phyloP scores from a whole-genome alignment of 306 rosid genomes.

The Calophaca sinica region DNA sequence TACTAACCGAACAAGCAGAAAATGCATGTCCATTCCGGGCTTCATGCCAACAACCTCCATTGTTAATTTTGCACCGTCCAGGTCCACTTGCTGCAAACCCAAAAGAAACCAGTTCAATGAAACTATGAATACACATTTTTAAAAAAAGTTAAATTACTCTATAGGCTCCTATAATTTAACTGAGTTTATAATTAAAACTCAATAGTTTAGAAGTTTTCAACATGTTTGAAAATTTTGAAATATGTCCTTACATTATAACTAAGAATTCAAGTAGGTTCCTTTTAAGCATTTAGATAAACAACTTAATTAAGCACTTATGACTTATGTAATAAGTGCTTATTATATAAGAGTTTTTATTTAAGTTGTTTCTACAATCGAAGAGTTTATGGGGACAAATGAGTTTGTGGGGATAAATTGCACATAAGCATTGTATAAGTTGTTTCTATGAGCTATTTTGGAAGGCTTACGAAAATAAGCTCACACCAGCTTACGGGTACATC shows the following conservation, averaged over 20 bases:
- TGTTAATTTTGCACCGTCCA: conserved; percentile 93
- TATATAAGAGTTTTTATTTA: not conserved
- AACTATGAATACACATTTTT: conserved; percentile 3
- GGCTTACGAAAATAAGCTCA: not conserved
- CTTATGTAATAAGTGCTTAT: not conserved
- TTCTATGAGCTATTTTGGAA: not conserved
- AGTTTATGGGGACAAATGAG: not conserved
- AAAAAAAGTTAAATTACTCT: not conserved
- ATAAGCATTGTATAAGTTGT: not conserved
- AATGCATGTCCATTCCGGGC: conserved; percentile 79
- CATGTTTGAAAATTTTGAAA: not conserved
- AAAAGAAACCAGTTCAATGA: conserved; percentile 45
- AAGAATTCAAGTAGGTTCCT: not conserved
- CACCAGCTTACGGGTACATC: not conserved
- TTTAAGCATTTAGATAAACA: not conserved
- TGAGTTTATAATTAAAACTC: not conserved
- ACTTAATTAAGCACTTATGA: not conserved
- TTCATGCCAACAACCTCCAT: conserved; percentile 99
- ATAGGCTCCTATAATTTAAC: not conserved
- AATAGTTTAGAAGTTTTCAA: not conserved
- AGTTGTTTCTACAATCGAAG: not conserved
- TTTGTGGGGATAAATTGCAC: not conserved
- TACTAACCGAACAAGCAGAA: conserved; percentile 90
- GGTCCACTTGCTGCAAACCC: conserved; percentile 91
- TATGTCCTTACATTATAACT: conserved; percentile 9